Conservation (phyloP, 1,284 basidiomycete species). For the Cutaneotrichosporon curvatum region DNA sequence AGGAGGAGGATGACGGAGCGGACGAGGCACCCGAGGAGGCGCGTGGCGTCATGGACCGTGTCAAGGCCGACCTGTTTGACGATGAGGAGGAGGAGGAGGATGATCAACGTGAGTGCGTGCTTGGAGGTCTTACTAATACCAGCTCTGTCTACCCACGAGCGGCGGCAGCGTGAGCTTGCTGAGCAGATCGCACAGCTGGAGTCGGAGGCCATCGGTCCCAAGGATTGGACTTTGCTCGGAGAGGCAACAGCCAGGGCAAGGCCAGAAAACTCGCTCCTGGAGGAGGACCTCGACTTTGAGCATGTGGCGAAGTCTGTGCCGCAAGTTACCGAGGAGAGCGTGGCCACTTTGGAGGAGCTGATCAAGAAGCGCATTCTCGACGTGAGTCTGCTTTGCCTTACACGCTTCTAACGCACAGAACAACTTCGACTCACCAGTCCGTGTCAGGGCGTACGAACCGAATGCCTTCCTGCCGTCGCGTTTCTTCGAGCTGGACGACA, state of each 20-base stretch:
- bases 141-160: slow-evolving; percentile 50
- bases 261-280: slow-evolving; percentile 84
- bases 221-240: slow-evolving; percentile 89
- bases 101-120: slow-evolving; percentile 28
- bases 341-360: slow-evolving; percentile 74
- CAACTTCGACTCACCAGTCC: slow-evolving; percentile 85
- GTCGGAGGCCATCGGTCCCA: slow-evolving; percentile 51
- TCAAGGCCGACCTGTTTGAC: slow-evolving; percentile 52
- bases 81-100: slow-evolving; percentile 44
- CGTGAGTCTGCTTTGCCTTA: slow-evolving; percentile 40
- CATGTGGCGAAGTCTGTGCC: slow-evolving; percentile 77
- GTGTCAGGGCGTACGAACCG: slow-evolving; percentile 67
- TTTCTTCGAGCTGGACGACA: slow-evolving; percentile 82
- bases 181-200: slow-evolving; percentile 53
- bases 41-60: slow-evolving; percentile 47
- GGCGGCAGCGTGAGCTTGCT: slow-evolving; percentile 49
- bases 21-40: slow-evolving; percentile 29
- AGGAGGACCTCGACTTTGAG: slow-evolving; percentile 94
- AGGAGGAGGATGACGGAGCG: slow-evolving; percentile 27
- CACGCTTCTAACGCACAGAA: slow-evolving; percentile 33
- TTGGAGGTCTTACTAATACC: neutral
- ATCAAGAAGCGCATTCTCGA: slow-evolving; percentile 89
- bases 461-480: slow-evolving; percentile 86
- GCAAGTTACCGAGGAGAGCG: slow-evolving; percentile 80
- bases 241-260: slow-evolving; percentile 76